These are phyloP conservation scores for Fusarium sp. DNA, from an alignment of 2,329 filamentous ascomycete genomes.

Conservation along the genomic window DNA sequence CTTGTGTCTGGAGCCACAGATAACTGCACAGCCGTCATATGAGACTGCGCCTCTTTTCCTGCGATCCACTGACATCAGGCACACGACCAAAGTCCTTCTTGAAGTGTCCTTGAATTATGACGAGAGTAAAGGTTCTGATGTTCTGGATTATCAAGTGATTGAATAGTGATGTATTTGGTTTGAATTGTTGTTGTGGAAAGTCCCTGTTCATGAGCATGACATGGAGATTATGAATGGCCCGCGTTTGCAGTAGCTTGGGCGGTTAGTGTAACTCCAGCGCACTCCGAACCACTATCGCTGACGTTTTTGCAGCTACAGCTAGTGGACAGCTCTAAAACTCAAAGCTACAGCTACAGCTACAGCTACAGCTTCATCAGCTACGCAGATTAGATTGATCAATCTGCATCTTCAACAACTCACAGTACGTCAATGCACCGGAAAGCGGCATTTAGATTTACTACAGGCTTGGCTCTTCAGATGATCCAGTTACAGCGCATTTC, in stretches of 20 bases:
- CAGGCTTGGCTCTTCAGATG: slow-evolving; percentile 8
- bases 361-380: background rate
- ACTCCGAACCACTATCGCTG: background rate
- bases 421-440: slow-evolving; percentile 15
- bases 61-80: slow-evolving; percentile 20
- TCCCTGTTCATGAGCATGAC: too few relatives aligned
- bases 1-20: slow-evolving; percentile 12
- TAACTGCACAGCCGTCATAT: slow-evolving; percentile 26
- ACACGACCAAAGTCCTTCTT: slow-evolving; percentile 5
- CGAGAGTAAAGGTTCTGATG: background rate
- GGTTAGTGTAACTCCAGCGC: background rate
- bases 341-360: background rate
- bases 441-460: slow-evolving; percentile 10
- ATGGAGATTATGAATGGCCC: background rate
- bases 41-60: slow-evolving; percentile 28
- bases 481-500: slow-evolving; percentile 22
- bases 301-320: background rate
- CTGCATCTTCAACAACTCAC: slow-evolving; percentile 2
- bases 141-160: too few relatives aligned
- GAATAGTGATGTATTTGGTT: background rate
- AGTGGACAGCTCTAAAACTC: background rate
- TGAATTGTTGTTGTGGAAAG: background rate
- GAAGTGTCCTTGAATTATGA: background rate
- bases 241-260: background rate
- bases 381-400: background rate